Percentiles rank a stretch among this genome's conserved stretches.
These are phyloP conservation scores for Fragilaria radians DNA, from an alignment of 108 stramenopile genomes.

Conservation along the genomic window DNA sequence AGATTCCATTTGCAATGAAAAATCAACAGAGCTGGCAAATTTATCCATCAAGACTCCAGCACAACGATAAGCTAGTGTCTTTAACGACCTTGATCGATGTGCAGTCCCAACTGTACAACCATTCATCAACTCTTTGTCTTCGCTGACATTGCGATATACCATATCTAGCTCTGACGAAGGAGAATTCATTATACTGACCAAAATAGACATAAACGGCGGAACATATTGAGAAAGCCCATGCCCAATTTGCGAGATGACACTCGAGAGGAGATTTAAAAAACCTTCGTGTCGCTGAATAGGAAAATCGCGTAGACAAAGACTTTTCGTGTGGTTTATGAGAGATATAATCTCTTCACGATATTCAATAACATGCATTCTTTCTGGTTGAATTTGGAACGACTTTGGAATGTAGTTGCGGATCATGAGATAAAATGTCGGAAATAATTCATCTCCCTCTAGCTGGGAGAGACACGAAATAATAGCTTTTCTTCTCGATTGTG, in stretches of 20 bases:
- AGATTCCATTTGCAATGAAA: slow-evolving; percentile 19
- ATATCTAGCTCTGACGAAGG: slow-evolving; percentile 24
- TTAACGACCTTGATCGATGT: slow-evolving; percentile 12
- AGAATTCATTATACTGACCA: slow-evolving; percentile 43
- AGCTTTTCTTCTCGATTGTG: slow-evolving; percentile 59
- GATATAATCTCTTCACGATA: slow-evolving; percentile 12
- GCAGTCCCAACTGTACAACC: slow-evolving; percentile 8
- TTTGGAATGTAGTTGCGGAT: slow-evolving; percentile 55
- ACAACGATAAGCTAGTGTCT: slow-evolving; percentile 58
- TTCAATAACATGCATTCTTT: slow-evolving; percentile 17
- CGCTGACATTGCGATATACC: no score
- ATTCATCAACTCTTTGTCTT: no score
- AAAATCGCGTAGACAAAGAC: slow-evolving; percentile 21
- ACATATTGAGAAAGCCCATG: slow-evolving; percentile 45
- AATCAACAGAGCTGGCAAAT: slow-evolving; percentile 56
- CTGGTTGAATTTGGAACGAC: slow-evolving; percentile 13
- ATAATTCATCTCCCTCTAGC: slow-evolving; percentile 56
- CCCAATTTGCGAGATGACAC: slow-evolving; percentile 72
- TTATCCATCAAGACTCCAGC: slow-evolving; percentile 50
- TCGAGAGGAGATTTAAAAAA: slow-evolving; percentile 70
- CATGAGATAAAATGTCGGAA: slow-evolving; percentile 72
- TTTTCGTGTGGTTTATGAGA: slow-evolving; percentile 11
- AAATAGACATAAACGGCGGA: slow-evolving; percentile 40
- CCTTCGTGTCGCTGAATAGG: slow-evolving; percentile 57
- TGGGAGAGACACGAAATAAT: slow-evolving; percentile 71